Evolutionary conservation across 2,329 filamentous ascomycete species (phyloP), one percentile per base, ranked within the genome.

Genomic region (Hypoxylon sp.): DNA sequence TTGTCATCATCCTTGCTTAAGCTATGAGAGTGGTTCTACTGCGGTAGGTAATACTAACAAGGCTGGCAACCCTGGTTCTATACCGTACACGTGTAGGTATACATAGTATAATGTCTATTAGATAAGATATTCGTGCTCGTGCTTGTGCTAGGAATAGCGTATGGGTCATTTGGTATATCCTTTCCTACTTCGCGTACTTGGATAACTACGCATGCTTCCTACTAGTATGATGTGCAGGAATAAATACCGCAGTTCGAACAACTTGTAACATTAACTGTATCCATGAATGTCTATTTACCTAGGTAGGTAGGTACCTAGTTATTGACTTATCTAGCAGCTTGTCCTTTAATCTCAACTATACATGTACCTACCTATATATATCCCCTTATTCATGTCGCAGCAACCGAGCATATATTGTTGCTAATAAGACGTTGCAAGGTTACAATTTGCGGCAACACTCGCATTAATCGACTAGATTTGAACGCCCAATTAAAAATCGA

Each of bases 1-100:
- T 38, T 17, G 49, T 52, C 28, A 34, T 13, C 13, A 52, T 52
- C 49, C 49, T 52, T 52, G 30, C 19, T 3, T 21, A 10, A 38
- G 13, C 49, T 52, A 19, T 17, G 2, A 10, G 32, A 38, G 30
- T 52, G 4, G 17, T 36, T 52, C 9, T 11, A 28, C 25, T 28
- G 6, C 6, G 5, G 25, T 28, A 19, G n/a, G 28, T 23, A 23
- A 52, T 23, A 52, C 25, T 52, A 36, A 17, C 49, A 52, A 52
- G 49, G 49, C 49, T 52, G 32, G 19, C 30, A 52, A 52, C 28
- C 49, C 17, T 38, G 17, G 17, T 43, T 43, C 6, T 21, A 3
- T 11, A n/a, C n/a, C n/a, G n/a, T n/a, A 43, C 38, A 43, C n/a
- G 17, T n/a, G 34, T 38, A 38, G 36, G 19, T 38, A 14, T n/a